Evolutionary conservation across 192 early-diverging fungal genomes (phyloP), one percentile per base, ranked within the genome.

Genomic region (Entomortierella parvispora): DNA sequence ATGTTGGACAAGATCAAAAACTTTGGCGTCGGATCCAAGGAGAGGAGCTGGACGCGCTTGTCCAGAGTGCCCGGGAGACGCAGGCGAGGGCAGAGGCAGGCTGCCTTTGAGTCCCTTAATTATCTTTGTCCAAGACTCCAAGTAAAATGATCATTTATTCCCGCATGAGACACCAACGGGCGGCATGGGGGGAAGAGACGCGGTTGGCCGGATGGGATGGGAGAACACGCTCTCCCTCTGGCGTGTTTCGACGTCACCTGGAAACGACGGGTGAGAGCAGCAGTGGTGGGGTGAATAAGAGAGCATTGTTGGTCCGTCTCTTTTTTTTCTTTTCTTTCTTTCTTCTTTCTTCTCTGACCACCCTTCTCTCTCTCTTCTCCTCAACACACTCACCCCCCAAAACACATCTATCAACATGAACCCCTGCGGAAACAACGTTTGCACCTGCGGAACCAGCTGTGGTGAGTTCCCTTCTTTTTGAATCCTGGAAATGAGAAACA

Each of bases 351-450:
- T 56, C 43, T 28, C 49, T 28, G 12, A 5, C 37, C 42, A 69
- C 33, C 33, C 23, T 51, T 15, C 23, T 20, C 23, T 26, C 48
- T 34, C 29, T 43, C 28, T 22, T 40, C 14, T 44, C 37, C 14
- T 18, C 65, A 45, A 49, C 34, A 23, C 54, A 12, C 68, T 11
- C 43, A 23, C 20, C 49, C 47, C n/a, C 32, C 29, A 17, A 32
- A 22, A 28, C n/a, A 28, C 43, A 33, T 49, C 23, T 46, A 33
- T 45, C 31, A 20, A 58, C 44, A 76, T 68, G 72, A 67, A 76
- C 72, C 72, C 72, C 65, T 76, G 72, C 59, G 72, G 72, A 67
- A 76, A 76, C 65, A 48, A 52, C 59, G 58, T 58, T 76, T 76
- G 72, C 72, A 68, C 72, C 59, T 76, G 72, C 47, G 72, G 72